Percentiles rank a stretch among this genome's conserved stretches.
Conservation (phyloP, 441 rosid species). For the Adansonia gregorii region DNA sequence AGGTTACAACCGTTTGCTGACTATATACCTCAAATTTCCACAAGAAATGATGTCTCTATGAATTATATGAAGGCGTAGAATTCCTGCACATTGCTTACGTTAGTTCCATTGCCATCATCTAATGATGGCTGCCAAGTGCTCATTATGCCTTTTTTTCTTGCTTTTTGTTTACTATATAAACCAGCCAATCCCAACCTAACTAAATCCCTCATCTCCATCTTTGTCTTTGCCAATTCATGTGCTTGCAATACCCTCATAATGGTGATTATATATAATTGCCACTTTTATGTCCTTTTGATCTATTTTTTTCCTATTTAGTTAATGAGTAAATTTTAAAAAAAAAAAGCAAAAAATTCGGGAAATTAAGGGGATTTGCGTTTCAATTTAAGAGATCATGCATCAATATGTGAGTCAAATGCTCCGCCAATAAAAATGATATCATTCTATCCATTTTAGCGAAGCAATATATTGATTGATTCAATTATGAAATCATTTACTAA, state of each 20-base stretch:
- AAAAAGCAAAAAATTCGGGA: too few relatives aligned
- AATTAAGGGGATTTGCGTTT: too few relatives aligned
- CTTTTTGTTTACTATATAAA: conserved; percentile 1
- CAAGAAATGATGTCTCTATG: background rate
- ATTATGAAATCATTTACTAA: background rate
- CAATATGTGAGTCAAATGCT: background rate
- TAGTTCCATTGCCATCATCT: background rate
- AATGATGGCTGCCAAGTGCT: background rate
- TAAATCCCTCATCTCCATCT: conserved; percentile 4
- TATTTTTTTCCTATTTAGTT: too few relatives aligned
- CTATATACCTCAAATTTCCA: conserved; percentile 8
- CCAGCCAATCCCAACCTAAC: background rate
- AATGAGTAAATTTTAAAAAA: background rate
- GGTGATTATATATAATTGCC: background rate
- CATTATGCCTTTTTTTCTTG: background rate
- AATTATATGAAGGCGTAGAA: background rate
- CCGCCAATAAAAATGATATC: too few relatives aligned
- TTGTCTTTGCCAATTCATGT: background rate
- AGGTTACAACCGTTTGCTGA: too few relatives aligned
- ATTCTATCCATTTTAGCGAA: background rate
- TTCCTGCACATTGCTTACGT: background rate
- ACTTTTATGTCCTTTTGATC: background rate
- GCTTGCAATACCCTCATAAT: conserved; percentile 3
- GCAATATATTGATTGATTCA: background rate
- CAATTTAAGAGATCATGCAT: background rate